These are phyloP conservation scores for Coix lacrymajobi DNA, from an alignment of 176 grass and related monocot species.

Conservation along the genomic window DNA sequence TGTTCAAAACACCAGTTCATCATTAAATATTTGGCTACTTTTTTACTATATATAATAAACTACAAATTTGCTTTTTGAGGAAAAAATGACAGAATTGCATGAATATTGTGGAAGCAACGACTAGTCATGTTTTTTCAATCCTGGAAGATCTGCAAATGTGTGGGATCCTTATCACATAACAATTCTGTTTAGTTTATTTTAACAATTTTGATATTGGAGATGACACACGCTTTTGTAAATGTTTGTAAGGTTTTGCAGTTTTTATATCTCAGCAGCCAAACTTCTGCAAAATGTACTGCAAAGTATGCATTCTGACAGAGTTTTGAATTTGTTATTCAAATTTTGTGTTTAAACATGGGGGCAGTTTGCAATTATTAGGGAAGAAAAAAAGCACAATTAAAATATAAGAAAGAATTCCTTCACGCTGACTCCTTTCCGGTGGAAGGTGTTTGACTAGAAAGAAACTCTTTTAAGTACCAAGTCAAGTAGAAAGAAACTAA, in stretches of 20 bases:
- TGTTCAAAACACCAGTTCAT: too few species aligned
- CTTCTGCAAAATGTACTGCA: neutral
- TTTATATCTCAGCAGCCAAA: neutral
- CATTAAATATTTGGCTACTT: too few species aligned
- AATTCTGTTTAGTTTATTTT: too few species aligned
- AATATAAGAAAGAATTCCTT: neutral
- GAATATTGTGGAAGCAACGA: too few species aligned
- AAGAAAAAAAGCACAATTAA: neutral
- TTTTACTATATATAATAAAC: too few species aligned
- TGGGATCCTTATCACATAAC: too few species aligned
- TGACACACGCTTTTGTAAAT: neutral
- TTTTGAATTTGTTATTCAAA: neutral
- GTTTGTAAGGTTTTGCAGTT: neutral
- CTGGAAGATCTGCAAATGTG: too few species aligned
- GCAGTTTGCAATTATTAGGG: neutral
- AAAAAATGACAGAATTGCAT: too few species aligned
- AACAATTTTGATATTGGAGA: neutral
- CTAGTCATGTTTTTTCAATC: too few species aligned
- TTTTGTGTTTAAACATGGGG: neutral
- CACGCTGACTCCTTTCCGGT: neutral
- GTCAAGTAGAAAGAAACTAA: neutral
- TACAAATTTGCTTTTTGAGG: too few species aligned
- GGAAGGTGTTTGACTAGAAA: neutral
- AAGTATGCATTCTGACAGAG: neutral
- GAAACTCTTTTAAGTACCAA: neutral